Evolutionary conservation across 225 moss, liverwort and hornwort species (phyloP).

Genomic region (Thuidium tamariscinum): DNA sequence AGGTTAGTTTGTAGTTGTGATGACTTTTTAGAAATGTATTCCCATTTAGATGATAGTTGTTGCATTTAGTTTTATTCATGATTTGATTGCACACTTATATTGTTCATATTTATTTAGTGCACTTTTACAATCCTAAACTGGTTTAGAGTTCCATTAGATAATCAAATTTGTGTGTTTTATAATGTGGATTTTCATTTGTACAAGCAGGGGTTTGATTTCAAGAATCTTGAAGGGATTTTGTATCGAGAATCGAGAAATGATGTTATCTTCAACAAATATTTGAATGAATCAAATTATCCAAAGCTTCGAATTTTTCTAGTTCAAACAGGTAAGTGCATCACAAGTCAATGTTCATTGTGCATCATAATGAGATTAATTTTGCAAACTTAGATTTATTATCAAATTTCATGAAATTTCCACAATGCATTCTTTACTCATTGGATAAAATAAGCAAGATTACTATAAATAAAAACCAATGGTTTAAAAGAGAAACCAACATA

Average conservation of each 20-base stretch:
- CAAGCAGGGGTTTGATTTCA: neutral
- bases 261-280: neutral
- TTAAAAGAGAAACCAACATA: rapidly evolving
- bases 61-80: neutral
- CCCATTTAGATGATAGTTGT: rapidly evolving
- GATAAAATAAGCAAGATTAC: rapidly evolving
- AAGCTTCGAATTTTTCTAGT: neutral
- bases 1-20: neutral
- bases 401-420: too few relatives aligned
- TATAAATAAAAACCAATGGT: rapidly evolving
- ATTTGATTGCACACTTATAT: rapidly evolving
- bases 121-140: rapidly evolving
- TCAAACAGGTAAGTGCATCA: neutral
- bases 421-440: rapidly evolving
- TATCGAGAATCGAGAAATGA: neutral
- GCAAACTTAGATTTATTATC: rapidly evolving
- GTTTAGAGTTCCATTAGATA: rapidly evolving
- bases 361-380: too few relatives aligned
- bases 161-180: too few relatives aligned
- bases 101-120: too few relatives aligned
- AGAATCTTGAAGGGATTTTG: neutral
- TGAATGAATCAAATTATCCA: neutral
- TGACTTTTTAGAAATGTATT: too few relatives aligned
- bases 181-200: too few relatives aligned
- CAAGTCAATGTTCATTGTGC: neutral